Percentiles rank a stretch among this genome's conserved stretches.
These are phyloP conservation scores for Phytophthora kernoviae DNA, from an alignment of 352 stramenopile genomes.

Conservation along the genomic window DNA sequence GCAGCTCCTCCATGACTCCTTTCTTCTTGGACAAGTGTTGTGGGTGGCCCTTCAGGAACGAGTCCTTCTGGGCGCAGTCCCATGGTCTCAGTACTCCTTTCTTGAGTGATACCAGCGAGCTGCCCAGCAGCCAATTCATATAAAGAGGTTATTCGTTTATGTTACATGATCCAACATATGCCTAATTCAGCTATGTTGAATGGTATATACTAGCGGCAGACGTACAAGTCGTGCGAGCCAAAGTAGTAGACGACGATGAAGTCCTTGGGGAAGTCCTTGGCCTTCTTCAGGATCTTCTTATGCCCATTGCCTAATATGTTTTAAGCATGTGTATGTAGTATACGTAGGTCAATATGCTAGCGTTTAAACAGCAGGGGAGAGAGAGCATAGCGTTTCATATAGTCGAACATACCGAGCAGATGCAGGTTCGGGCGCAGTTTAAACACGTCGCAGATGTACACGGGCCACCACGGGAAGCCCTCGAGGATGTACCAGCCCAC, in stretches of 20 bases:
- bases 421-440: constrained; percentile 77
- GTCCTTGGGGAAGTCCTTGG: constrained; percentile 69
- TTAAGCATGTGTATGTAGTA: neutral
- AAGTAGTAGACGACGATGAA: constrained; percentile 88
- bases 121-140: constrained; percentile 21
- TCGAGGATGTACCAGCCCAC: constrained; percentile 88
- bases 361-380: neutral
- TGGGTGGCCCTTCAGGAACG: constrained; percentile 70
- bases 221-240: constrained; percentile 84
- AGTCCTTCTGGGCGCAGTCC: constrained; percentile 74
- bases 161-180: neutral
- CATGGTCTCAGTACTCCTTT: constrained; percentile 72
- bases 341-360: neutral
- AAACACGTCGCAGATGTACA: constrained; percentile 82
- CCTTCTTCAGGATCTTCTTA: constrained; percentile 71
- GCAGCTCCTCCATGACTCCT: constrained; percentile 46
- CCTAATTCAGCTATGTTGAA: neutral
- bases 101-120: constrained; percentile 62
- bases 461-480: constrained; percentile 86
- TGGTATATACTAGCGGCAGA: neutral
- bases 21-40: constrained; percentile 80
- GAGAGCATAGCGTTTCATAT: neutral
- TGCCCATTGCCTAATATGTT: constrained; percentile 55
- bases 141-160: neutral
- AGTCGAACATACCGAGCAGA: constrained; percentile 42